Percentiles rank a stretch among this genome's conserved stretches.
These are phyloP conservation scores for Gyromitra esculenta DNA, from an alignment of 2,329 filamentous ascomycete genomes.

Conservation along the genomic window DNA sequence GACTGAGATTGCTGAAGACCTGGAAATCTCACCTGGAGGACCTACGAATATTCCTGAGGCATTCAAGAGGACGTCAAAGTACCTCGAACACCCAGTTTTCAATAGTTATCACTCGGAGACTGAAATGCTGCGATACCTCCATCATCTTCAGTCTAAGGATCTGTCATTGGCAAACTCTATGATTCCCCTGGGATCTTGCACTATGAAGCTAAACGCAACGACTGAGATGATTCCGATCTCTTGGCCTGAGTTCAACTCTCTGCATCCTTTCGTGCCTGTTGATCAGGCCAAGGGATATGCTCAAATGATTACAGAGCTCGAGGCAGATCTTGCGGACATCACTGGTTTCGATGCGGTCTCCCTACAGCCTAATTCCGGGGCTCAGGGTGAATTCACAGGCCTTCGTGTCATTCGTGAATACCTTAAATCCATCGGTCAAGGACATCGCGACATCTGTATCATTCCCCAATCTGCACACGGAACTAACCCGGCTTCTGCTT, in stretches of 20 bases:
- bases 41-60: conserved; percentile 65
- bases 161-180: conserved; percentile 94
- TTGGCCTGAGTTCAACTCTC: conserved; percentile 76
- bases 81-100: conserved; percentile 90
- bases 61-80: conserved; percentile 77
- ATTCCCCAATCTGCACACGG: conserved; percentile 96
- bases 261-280: conserved; percentile 81
- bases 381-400: conserved; percentile 93
- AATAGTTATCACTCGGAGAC: conserved; percentile 96
- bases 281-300: conserved; percentile 74
- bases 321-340: conserved; percentile 78
- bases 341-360: conserved; percentile 91
- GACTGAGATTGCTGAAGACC: conserved; percentile 63
- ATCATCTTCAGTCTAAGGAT: conserved; percentile 93
- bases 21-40: conserved; percentile 60
- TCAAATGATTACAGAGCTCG: conserved; percentile 76
- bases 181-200: conserved; percentile 96
- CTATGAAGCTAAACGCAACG: conserved; percentile 96
- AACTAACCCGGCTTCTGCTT: conserved; percentile 92
- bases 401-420: conserved; percentile 88
- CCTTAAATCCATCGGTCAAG: conserved; percentile 73
- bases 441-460: conserved; percentile 87
- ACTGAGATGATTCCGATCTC: conserved; percentile 91
- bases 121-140: conserved; percentile 90
- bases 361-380: conserved; percentile 93